Evolutionary conservation across 2,329 filamentous ascomycete genomes (phyloP).

Genomic region (Curvularia sp.): DNA sequence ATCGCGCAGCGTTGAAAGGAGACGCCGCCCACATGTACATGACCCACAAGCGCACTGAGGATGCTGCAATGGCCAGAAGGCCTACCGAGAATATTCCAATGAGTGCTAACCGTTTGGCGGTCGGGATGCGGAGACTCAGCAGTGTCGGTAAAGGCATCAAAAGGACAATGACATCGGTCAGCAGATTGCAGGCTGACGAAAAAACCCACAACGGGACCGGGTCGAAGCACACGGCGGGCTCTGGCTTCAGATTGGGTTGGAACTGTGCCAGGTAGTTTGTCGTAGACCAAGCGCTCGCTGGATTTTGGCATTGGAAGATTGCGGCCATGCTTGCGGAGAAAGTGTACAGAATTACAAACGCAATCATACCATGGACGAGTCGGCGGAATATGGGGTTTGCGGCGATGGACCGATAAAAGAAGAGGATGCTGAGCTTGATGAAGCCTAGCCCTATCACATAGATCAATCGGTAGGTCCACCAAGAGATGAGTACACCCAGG

Average conservation of each 20-base stretch:
- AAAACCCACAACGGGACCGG: constrained; percentile 42
- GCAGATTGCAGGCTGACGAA: constrained; percentile 52
- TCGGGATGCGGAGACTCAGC: constrained; percentile 56
- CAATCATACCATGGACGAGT: constrained; percentile 39
- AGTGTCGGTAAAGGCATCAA: constrained; percentile 56
- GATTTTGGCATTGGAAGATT: constrained; percentile 44
- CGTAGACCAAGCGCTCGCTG: constrained; percentile 38
- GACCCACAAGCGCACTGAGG: constrained; percentile 47
- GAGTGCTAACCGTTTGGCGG: constrained; percentile 61
- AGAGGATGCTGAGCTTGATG: constrained; percentile 44
- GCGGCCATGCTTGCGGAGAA: constrained; percentile 38
- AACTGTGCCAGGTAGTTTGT: constrained; percentile 43
- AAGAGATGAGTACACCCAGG: constrained; percentile 40
- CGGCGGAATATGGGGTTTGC: constrained; percentile 42
- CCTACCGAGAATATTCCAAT: constrained; percentile 47
- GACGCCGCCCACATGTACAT: constrained; percentile 47
- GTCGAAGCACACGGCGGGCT: constrained; percentile 40
- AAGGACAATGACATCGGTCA: constrained; percentile 54
- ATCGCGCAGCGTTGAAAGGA: constrained; percentile 46
- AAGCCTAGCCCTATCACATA: constrained; percentile 43
- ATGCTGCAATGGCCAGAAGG: constrained; percentile 46
- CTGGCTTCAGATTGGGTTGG: constrained; percentile 27
- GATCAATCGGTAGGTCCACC: constrained; percentile 45
- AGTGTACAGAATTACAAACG: constrained; percentile 42
- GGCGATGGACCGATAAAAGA: constrained; percentile 48